Base-by-base conservation (phyloP, 371 early-diverging fungal species). In the Apophysomyces variabilis region DNA sequence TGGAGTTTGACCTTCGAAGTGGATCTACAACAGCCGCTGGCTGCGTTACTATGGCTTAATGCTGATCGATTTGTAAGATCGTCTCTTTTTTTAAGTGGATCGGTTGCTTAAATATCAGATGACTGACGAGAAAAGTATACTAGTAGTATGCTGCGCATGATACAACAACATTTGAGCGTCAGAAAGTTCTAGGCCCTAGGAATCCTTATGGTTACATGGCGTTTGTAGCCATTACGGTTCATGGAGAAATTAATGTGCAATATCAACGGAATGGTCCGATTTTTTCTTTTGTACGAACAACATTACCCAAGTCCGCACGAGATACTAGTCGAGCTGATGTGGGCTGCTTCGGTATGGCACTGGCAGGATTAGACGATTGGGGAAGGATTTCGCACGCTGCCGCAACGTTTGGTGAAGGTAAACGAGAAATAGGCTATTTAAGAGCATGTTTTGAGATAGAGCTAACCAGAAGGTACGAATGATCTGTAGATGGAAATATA, bases 361-460 rank as follows among this genome's bases (percentile, higher is more conserved):
- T 78, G 50, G 71, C 73, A 9, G 76, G 74, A 8, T 39, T 69
- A 3, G 76, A 77, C 14, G 67, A 75, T 38, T 77, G 83, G 78
- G 67, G 75, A 38, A 62, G 77, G 21, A 80, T 83, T 47, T 83
- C 83, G 0, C 83, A 83, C 69, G 83, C 83, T 1, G 69, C 76
- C 6, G 63, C 78, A 36, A 47, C 56, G 0, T 66, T 78, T 39
- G 63, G 66, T 18, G 57, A 71, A 12, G 73, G 76, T 76, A 70
- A 26, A 36, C 8, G 2, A n/a, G 5, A 50, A 18, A 38, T 46
- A 36, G 32, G 4, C 21, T 3, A 26, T 26, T 26, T 26, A 26
- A 26, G 32, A 26, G 32, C 32, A 3, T 26, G 32, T 26, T 26
- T 26, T 26, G 32, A 1, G 32, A 26, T 26, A 26, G 32, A 26